Evolutionary conservation across 352 stramenopile genomes (phyloP).

Genomic region (Pythium guiyangense): DNA sequence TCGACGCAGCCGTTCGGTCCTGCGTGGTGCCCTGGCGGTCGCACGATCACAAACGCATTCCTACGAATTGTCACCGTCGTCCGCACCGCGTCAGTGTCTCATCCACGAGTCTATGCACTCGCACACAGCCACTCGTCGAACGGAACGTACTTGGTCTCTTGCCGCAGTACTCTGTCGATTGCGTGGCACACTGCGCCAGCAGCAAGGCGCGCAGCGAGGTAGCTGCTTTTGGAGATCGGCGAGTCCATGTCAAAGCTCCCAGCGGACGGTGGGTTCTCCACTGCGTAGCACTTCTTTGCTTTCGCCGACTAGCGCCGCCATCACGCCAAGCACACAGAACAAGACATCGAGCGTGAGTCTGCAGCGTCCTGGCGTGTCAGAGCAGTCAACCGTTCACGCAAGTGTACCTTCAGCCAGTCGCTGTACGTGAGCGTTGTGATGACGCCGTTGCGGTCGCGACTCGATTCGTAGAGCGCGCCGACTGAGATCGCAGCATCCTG

Average conservation of each 20-base stretch:
- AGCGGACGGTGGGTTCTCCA: slow-evolving; percentile 35
- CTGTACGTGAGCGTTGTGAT: slow-evolving; percentile 29
- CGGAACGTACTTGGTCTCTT: slow-evolving; percentile 46
- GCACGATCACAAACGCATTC: no score
- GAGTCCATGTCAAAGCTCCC: slow-evolving; percentile 63
- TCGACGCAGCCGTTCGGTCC: no score
- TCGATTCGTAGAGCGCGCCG: slow-evolving; percentile 36
- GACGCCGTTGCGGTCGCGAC: slow-evolving; percentile 6
- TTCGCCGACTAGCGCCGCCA: slow-evolving; percentile 34
- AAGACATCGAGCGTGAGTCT: no score
- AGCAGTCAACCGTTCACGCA: no score
- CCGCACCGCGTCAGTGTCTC: no score
- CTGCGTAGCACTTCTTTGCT: slow-evolving; percentile 41
- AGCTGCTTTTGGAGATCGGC: slow-evolving; percentile 57
- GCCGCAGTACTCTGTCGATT: slow-evolving; percentile 55
- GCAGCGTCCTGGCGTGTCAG: no score
- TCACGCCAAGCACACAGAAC: no score
- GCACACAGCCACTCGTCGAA: no score
- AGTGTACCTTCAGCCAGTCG: slow-evolving; percentile 48
- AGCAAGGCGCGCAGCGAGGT: slow-evolving; percentile 43
- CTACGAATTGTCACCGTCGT: no score
- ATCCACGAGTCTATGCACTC: no score
- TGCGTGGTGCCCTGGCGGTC: no score
- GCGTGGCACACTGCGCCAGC: slow-evolving; percentile 58
- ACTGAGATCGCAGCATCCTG: slow-evolving; percentile 44